A percentile compares a stretch with the other conserved stretches of the same genome.
These are phyloP conservation scores for Mercurialis annua DNA, from an alignment of 345 rosid genomes.

Conservation along the genomic window DNA sequence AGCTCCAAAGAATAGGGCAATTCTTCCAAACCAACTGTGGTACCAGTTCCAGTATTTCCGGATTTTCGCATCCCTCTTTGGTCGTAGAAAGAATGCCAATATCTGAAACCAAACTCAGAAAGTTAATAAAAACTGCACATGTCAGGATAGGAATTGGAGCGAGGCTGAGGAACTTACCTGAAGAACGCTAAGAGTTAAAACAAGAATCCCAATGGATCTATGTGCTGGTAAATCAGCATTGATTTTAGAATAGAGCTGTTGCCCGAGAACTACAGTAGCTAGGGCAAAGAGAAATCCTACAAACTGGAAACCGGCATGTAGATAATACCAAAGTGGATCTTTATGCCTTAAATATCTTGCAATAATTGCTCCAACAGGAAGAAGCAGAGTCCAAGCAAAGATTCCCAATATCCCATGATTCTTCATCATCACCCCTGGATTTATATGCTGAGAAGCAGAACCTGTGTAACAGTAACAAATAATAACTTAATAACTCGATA, in stretches of 20 bases:
- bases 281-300: constrained; percentile 66
- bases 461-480: constrained; percentile 30
- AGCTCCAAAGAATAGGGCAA: constrained; percentile 73
- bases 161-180: constrained; percentile 45
- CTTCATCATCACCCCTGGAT: constrained; percentile 46
- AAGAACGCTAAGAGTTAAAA: constrained; percentile 62
- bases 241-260: constrained; percentile 51
- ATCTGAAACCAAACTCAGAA: constrained; percentile 38
- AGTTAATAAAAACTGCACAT: neutral
- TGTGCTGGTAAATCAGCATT: constrained; percentile 56
- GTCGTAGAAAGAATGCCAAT: constrained; percentile 75
- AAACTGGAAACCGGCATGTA: constrained; percentile 61
- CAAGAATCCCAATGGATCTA: constrained; percentile 79
- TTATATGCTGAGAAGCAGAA: constrained; percentile 31
- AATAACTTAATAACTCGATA: neutral
- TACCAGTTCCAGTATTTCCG: constrained; percentile 85
- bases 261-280: constrained; percentile 59
- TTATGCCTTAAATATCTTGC: constrained; percentile 78
- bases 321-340: constrained; percentile 87
- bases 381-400: constrained; percentile 73
- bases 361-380: constrained; percentile 72
- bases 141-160: constrained; percentile 2
- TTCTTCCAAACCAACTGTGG: constrained; percentile 80
- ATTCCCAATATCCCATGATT: constrained; percentile 71
- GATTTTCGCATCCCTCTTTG: constrained; percentile 63